Conservation (phyloP, 306 rosid species). For the Prosopis cineraria region DNA sequence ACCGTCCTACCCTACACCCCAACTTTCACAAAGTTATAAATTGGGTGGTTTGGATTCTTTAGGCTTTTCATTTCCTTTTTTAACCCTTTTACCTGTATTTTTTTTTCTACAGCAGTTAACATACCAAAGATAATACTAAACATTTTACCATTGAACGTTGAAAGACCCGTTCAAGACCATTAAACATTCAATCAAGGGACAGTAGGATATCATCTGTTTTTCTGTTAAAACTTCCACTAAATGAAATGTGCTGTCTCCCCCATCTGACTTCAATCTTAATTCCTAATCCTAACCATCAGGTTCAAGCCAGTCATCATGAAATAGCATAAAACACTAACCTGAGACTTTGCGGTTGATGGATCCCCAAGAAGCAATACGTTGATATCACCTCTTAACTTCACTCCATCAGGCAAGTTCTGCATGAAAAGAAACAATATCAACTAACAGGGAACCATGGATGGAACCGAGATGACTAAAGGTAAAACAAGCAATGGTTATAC, state of each 20-base stretch:
- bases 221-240: background rate
- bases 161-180: no score
- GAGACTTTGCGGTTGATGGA: conserved; percentile 98
- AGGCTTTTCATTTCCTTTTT: background rate
- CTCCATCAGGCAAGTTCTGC: conserved; percentile 96
- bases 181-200: background rate
- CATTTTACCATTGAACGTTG: no score
- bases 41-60: background rate
- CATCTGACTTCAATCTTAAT: background rate
- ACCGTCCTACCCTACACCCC: background rate
- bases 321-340: conserved; percentile 50
- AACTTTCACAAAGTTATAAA: no score
- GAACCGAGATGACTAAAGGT: background rate
- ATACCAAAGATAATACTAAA: background rate
- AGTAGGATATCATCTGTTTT: background rate
- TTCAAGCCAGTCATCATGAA: conserved; percentile 21
- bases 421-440: conserved; percentile 31
- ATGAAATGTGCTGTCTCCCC: background rate
- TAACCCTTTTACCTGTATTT: background rate
- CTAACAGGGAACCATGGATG: background rate
- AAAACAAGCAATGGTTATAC: conserved; percentile 35
- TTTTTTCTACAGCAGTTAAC: background rate
- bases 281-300: background rate
- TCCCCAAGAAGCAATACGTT: conserved; percentile 97
- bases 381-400: conserved; percentile 93